Percentiles rank a stretch among this genome's conserved stretches.
Evolutionary conservation across 2,329 filamentous ascomycete genomes (phyloP).

Genomic region (Ophiostoma angusticollis): DNA sequence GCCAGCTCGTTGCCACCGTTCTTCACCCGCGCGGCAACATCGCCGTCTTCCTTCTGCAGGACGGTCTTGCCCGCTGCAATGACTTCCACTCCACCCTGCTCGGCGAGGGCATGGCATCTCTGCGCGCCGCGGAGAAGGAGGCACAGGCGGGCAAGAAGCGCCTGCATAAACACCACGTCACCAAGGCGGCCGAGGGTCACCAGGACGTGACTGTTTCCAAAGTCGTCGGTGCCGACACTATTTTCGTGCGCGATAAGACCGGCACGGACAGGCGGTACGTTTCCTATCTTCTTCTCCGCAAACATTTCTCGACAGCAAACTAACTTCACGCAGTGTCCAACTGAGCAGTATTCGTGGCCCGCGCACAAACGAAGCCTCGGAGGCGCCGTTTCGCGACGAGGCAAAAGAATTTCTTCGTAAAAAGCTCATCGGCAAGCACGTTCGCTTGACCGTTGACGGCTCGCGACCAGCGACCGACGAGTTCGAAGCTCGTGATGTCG

Average conservation of each 20-base stretch:
- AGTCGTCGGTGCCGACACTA: conserved; percentile 76
- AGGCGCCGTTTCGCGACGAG: conserved; percentile 79
- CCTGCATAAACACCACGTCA: conserved; percentile 69
- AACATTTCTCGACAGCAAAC: no score
- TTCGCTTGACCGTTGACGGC: conserved; percentile 78
- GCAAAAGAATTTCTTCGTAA: conserved; percentile 95
- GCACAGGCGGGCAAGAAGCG: conserved; percentile 68
- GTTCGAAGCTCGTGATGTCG: conserved; percentile 90
- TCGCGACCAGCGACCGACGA: conserved; percentile 80
- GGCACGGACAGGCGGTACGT: conserved; percentile 63
- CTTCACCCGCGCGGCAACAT: conserved; percentile 88
- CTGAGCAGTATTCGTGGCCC: conserved; percentile 89
- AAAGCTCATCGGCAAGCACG: conserved; percentile 89
- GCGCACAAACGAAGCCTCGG: conserved; percentile 74
- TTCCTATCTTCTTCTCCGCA: no score
- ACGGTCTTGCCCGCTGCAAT: conserved; percentile 81
- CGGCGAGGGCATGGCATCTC: conserved; percentile 71
- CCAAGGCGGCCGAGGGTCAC: conserved; percentile 52
- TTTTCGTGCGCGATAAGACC: conserved; percentile 73
- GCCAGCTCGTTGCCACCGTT: conserved; percentile 77
- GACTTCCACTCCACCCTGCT: conserved; percentile 93
- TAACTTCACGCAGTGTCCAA: conserved; percentile 41
- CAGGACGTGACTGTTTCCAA: conserved; percentile 74
- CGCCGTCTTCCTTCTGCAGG: conserved; percentile 77
- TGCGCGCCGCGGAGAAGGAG: conserved; percentile 75